phyloP scores from a whole-genome alignment of 441 rosid genomes.

The Euphorbia schlechtendalii region DNA sequence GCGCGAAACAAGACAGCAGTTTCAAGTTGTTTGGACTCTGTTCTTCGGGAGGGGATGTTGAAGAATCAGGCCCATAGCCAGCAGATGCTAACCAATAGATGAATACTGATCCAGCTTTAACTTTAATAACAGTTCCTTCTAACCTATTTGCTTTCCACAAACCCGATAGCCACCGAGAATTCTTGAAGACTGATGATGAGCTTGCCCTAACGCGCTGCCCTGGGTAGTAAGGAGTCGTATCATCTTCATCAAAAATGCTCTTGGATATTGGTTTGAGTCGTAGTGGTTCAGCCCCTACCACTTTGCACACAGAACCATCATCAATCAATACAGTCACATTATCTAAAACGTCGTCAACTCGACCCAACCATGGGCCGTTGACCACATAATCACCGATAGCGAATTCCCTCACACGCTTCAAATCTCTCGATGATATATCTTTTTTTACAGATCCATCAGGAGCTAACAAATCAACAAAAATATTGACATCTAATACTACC shows the following conservation, averaged over 20 bases:
- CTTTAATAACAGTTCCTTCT: conserved; percentile 93
- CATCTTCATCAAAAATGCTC: conserved; percentile 78
- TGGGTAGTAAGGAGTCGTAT: conserved; percentile 76
- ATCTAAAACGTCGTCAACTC: conserved; percentile 88
- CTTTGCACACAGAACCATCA: conserved; percentile 93
- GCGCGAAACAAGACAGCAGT: conserved; percentile 74
- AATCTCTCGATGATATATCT: conserved; percentile 56
- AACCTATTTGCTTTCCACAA: conserved; percentile 78
- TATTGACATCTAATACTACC: conserved; percentile 67
- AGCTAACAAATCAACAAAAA: conserved; percentile 65
- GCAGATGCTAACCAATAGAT: conserved; percentile 97
- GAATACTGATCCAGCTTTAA: conserved; percentile 73
- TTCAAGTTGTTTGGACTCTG: conserved; percentile 83
- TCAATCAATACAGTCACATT: conserved; percentile 88
- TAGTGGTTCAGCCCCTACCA: conserved; percentile 69
- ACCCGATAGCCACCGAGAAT: conserved; percentile 78
- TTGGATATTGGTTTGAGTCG: conserved; percentile 61
- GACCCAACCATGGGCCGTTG: conserved; percentile 91
- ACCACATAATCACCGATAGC: conserved; percentile 83
- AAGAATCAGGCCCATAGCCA: conserved; percentile 82
- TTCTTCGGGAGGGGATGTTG: conserved; percentile 83
- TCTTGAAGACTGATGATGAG: conserved; percentile 77
- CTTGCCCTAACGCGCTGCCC: conserved; percentile 92
- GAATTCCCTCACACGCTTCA: conserved; percentile 84
- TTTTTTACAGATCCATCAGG: conserved; percentile 56